Conservation (phyloP, 2,329 filamentous ascomycete genomes). For the Clonostachys solani region DNA sequence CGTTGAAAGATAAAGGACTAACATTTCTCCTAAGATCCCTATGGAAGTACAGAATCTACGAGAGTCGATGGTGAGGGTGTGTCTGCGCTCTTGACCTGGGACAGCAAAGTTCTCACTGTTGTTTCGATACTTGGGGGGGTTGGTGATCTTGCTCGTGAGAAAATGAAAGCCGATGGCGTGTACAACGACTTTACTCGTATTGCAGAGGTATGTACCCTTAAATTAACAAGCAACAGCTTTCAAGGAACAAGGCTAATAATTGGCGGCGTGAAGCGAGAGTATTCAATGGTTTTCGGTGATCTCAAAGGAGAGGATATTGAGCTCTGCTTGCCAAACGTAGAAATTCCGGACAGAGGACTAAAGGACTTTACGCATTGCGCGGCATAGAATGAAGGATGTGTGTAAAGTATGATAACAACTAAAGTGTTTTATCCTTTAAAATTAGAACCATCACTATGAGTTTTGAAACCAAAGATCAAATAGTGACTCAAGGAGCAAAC, state of each 20-base stretch:
- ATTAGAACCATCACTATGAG: no score
- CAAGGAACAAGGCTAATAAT: neutral
- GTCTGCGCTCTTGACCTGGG: conserved; percentile 34
- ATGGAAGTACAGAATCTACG: conserved; percentile 34
- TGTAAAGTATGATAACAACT: neutral
- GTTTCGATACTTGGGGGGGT: conserved; percentile 31
- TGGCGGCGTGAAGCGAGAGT: conserved; percentile 14
- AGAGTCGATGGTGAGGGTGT: conserved; percentile 29
- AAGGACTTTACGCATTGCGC: conserved; percentile 14
- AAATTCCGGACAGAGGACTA: conserved; percentile 15
- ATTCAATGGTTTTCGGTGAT: conserved; percentile 17
- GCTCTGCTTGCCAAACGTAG: conserved; percentile 16
- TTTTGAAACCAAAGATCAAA: no score
- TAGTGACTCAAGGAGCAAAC: no score
- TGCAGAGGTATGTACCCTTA: conserved; percentile 11
- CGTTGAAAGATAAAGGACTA: neutral
- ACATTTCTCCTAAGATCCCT: conserved; percentile 19
- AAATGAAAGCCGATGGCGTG: conserved; percentile 27
- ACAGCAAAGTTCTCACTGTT: conserved; percentile 36
- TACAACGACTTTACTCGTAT: conserved; percentile 28
- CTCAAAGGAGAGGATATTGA: conserved; percentile 20
- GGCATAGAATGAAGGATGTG: neutral
- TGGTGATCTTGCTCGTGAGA: conserved; percentile 26
- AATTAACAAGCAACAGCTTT: neutral
- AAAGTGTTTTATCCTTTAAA: no score